Base-by-base conservation (phyloP, 192 early-diverging fungal species). In the Spizellomyces sp. region DNA sequence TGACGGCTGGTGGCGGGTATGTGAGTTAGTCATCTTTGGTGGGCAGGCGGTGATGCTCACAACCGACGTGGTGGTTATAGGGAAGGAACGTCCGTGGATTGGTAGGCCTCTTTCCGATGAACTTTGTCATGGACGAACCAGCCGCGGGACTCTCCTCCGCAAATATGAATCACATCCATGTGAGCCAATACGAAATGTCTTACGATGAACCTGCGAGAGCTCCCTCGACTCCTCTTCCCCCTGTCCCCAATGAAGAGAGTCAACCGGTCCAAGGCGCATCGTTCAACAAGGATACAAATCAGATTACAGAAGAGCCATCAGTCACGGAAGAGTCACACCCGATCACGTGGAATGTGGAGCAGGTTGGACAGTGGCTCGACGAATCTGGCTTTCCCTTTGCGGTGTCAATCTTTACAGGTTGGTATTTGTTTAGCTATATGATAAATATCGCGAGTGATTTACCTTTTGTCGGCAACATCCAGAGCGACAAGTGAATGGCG, bases 1-100 rank as follows among this genome's bases (percentile, higher is more conserved):
- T 17, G 91, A 93, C 75, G 91, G 91, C 42, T 93, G 91, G 91
- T 93, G 91, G 91, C 19, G 66, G 41, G 58, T 77, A 48, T n/a
- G 47, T 41, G 27, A 36, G 27, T 36, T 36, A 2, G 0, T 36
- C 27, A 0, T 3, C 0, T 36, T 36, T 36, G 27, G 27, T 36
- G 27, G 27, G 27, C 27, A 36, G 27, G 3, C 27, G 27, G 27
- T 36, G 27, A 36, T 36, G 27, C 27, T 36, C 27, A 36, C 0
- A 2, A 36, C 27, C 27, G 27, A 36, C 27, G 3, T 36, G 27
- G 27, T n/a, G 27, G 27, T n/a, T 42, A 36, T 58, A 92, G 90
- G 90, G 91, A 9, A 82, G 77, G 56, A 91, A 90, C 62, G 55
- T 75, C n/a, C 79, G 80, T 19, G 89, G 90, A 46, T 74, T 89